These are phyloP conservation scores for Yarrowia yakushimensis DNA, from an alignment of 805 yeast genomes.

Conservation along the genomic window DNA sequence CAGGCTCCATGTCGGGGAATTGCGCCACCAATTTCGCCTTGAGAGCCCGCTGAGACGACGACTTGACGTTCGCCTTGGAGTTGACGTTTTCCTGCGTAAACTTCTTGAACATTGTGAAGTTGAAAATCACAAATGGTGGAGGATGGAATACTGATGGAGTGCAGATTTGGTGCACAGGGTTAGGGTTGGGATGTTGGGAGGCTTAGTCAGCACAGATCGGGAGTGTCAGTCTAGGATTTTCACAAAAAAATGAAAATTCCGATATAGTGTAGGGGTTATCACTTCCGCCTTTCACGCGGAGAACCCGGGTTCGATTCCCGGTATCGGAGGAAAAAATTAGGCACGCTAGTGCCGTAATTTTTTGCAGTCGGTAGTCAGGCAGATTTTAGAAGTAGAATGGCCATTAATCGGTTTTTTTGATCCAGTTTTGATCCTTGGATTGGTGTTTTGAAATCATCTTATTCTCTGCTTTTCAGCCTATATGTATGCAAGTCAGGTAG, in stretches of 20 bases:
- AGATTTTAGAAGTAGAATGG: too few species aligned
- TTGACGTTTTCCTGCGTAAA: conserved; percentile 85
- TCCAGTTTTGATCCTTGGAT: too few species aligned
- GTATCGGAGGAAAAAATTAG: too few species aligned
- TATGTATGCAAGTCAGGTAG: background rate
- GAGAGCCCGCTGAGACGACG: conserved; percentile 90
- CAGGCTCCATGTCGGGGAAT: conserved; percentile 70
- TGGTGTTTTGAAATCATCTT: too few species aligned
- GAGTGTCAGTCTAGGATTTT: background rate
- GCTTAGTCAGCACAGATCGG: background rate
- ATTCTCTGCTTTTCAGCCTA: background rate
- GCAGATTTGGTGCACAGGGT: conserved; percentile 25
- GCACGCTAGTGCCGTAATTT: too few species aligned
- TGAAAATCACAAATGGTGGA: background rate
- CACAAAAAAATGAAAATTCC: background rate
- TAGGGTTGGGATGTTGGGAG: too few species aligned
- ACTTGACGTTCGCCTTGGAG: conserved; percentile 85
- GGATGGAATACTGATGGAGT: background rate
- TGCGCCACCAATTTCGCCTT: conserved; percentile 68
- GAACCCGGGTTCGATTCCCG: conserved; percentile 25
- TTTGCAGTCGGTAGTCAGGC: too few species aligned
- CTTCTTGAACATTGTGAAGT: conserved; percentile 36
- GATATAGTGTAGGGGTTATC: conserved; percentile 27
- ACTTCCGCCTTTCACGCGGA: conserved; percentile 25
- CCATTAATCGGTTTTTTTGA: too few species aligned